Evolutionary conservation across 495 filamentous ascomycete genomes (phyloP), one percentile per base, ranked within the genome.

Genomic region (Hypoxylon fuscum): DNA sequence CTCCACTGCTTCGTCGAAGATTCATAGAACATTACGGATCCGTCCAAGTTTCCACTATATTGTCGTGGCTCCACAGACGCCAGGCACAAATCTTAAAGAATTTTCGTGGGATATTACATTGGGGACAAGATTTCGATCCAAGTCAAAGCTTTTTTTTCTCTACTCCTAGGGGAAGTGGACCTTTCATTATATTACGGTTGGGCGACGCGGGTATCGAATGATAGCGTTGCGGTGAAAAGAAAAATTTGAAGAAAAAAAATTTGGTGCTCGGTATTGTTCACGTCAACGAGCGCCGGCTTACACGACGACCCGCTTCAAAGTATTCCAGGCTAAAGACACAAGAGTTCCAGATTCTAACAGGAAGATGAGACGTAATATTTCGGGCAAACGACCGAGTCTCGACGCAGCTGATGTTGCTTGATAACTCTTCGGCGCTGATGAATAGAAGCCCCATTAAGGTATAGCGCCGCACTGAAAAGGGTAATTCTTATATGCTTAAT

Each of bases 1-100:
- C 52, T 63, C 56, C 63, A 66, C 63, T 44, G 10, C 42, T 15
- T 58, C 52, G 47, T 61, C 15, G 63, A 66, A 66, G 52, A 61
- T 22, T 61, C 57, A 48, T 66, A 58, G 63, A 66, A 66, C 52
- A 38, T 48, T 58, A 38, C 35, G 35, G 35, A 38, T 14, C n/a
- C 35, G 35, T 38, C 25, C 35, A 61, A 52, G 57, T 61, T 56
- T 61, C 57, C 56, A 54, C 52, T 57, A 48, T 22, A 57, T 61
- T 57, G 43, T 66, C 56, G 63, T 61, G 52, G 46, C 57, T 66
- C 63, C 63, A 66, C 57, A 53, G 37, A 61, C 35, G 38, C 55
- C 29, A 57, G 38, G 46, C 49, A 61, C 35, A 60, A 56, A 66
- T 66, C 52, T 57, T 46, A 54, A 57, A 22, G 56, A 42, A 54